Base-by-base conservation (phyloP, 176 grass and related monocot species). In the Chrysopogon serrulatus region DNA sequence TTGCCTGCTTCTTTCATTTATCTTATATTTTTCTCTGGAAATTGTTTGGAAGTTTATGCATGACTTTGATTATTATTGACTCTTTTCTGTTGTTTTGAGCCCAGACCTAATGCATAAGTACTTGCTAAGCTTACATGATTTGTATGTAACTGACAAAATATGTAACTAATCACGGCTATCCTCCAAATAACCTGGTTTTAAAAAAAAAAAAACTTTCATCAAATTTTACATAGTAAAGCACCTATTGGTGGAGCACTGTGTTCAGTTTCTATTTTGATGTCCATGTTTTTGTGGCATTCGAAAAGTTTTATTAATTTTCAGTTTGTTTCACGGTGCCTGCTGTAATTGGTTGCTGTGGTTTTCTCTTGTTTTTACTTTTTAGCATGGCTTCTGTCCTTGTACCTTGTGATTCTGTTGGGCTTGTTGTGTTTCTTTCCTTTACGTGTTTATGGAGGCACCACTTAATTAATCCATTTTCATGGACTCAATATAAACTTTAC, bases 401-500 rank as follows among this genome's bases (percentile, higher is more conserved):
- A 60, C 18, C 63, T 78, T 78, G 37, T 44, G 27, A 78, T 4
- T 14, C 15, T 47, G 18, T 73, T 84, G 74, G 53, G 42, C 54
- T 61, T 63, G 15, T 24, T 28, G 4, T 62, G 32, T 8, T 31
- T 72, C 26, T 45, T 73, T 32, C 70, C 3, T 73, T 24, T 31
- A 12, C 5, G 23, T 8, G 8, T 73, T 73, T 41, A 11, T 18
- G 1, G 54, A 60, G 41, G 56, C 69, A n/a, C 32, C 34, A 53
- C 26, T 56, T 67, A n/a, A 68, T 7, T 27, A 28, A 41, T 81
- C 11, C 26, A 56, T 74, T 71, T 73, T 74, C 27, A 32, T 73
- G 27, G n/a, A 80, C 33, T 64, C 36, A 35, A 33, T 87, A 24
- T 19, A 53, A 83, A 41, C 6, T 45, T 82, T 86, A 45, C 57